phyloP scores from a whole-genome alignment of 75 land plant species.

The Pinus albicaulis region DNA sequence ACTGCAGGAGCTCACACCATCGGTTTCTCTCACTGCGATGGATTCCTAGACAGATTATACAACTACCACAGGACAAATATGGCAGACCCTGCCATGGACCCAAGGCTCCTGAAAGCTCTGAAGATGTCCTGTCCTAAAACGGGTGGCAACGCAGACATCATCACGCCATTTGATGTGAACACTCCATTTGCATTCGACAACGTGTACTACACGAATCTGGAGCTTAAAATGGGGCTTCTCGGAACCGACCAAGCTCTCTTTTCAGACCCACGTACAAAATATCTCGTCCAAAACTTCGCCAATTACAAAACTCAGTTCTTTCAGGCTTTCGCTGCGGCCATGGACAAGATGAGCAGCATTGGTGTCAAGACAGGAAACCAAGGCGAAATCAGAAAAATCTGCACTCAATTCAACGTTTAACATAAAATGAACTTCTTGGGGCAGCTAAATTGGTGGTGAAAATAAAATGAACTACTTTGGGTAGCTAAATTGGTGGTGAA shows the following conservation, averaged over 20 bases:
- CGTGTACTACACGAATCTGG: slow-evolving; percentile 51
- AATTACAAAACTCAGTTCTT: slow-evolving; percentile 51
- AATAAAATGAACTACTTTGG: too few species aligned
- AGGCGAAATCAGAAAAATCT: slow-evolving; percentile 66
- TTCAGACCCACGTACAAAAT: slow-evolving; percentile 43
- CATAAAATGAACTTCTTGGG: too few species aligned
- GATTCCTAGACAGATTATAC: slow-evolving; percentile 43
- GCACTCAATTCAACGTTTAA: slow-evolving; percentile 19
- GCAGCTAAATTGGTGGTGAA: too few species aligned
- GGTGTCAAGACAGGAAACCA: slow-evolving; percentile 52
- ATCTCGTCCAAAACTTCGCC: slow-evolving; percentile 34
- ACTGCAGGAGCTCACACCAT: slow-evolving; percentile 32
- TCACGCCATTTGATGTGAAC: slow-evolving; percentile 61
- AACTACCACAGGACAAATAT: slow-evolving; percentile 24
- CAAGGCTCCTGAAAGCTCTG: slow-evolving; percentile 53
- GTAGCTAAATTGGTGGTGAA: too few species aligned
- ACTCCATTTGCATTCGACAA: slow-evolving; percentile 72
- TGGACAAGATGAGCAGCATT: slow-evolving; percentile 73
- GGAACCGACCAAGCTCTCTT: slow-evolving; percentile 65
- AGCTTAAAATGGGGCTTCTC: slow-evolving; percentile 46
- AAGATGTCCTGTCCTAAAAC: slow-evolving; percentile 50
- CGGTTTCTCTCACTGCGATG: slow-evolving; percentile 69
- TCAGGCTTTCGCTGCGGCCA: slow-evolving; percentile 48
- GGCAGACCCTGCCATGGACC: slow-evolving; percentile 57
- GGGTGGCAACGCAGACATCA: slow-evolving; percentile 57